Evolutionary conservation across 2,329 filamentous ascomycete species (phyloP), one percentile per base, ranked within the genome.

Genomic region (Penicillium occitanis): DNA sequence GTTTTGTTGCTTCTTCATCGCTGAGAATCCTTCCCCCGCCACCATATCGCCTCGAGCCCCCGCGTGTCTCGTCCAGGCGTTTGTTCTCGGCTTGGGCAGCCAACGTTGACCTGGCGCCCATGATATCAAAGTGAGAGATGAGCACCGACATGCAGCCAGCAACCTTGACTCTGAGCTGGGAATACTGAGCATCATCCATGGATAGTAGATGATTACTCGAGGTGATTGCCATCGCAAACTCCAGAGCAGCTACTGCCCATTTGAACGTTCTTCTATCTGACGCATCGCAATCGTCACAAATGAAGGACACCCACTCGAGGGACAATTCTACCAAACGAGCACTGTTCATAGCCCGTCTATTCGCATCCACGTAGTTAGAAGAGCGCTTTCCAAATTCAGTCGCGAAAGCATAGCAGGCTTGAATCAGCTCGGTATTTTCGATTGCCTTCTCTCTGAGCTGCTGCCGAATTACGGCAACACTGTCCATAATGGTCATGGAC

Each of bases 91-190:
- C 92, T 79, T 97, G 93, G 4, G 95, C 95, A 11, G 95, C 95
- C 69, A 97, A 85, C 50, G 90, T 97, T 6, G 93, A 97, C 73
- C 94, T 88, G 30, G 95, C 95, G 28, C 95, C 95, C 91, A 99
- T 97, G 78, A 99, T 98, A 77, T 99, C 95, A 73, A 99, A 99
- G 78, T 99, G 95, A 10, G 93, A 97, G 71, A 99, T 98, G 59
- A 99, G 84, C 28, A 99, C 85, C 22, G 92, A 93, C 95, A 99
- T 99, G 78, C 95, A 99, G 0, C 94, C 94, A 8, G 93, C 93
- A 5, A 99, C 95, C 78, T 97, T 98, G 66, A 88, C 85, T 53
- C 94, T 87, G 68, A 99, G 83, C 69, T 86, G 88, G 5, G 89
- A 86, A 76, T 97, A 99, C 74, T 99, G 94, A 48, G 90, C 87